A percentile compares a stretch with the other conserved stretches of the same genome.
Conservation (phyloP, 1,284 basidiomycete species). For the Trichosporon asahii region DNA sequence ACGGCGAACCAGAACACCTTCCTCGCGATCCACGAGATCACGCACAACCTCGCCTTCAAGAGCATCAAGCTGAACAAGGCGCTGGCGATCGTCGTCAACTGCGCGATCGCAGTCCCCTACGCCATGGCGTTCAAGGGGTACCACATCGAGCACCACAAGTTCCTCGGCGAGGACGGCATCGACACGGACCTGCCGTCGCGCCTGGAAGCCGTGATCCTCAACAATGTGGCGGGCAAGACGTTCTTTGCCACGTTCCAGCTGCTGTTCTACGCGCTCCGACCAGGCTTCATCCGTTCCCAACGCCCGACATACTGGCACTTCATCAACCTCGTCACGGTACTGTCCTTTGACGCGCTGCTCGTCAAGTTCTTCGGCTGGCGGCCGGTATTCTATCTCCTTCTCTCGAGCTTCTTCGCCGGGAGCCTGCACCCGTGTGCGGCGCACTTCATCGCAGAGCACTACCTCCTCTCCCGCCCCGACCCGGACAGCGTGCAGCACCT, state of each 20-base stretch:
- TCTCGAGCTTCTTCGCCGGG: slow-evolving; percentile 90
- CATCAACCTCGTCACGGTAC: slow-evolving; percentile 68
- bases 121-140: slow-evolving; percentile 97
- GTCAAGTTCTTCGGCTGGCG: slow-evolving; percentile 61
- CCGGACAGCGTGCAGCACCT: slow-evolving; percentile 34
- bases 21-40: slow-evolving; percentile 96
- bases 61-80: slow-evolving; percentile 78
- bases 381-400: slow-evolving; percentile 77
- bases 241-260: slow-evolving; percentile 99
- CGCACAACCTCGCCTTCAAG: slow-evolving; percentile 92
- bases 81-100: slow-evolving; percentile 84
- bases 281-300: slow-evolving; percentile 87
- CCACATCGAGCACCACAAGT: slow-evolving; percentile 91
- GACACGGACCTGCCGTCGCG: slow-evolving; percentile 87
- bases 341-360: slow-evolving; percentile 69
- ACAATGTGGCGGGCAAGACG: slow-evolving; percentile 94
- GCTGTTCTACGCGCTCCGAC: slow-evolving; percentile 93
- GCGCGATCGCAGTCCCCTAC: slow-evolving; percentile 92
- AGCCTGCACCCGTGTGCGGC: slow-evolving; percentile 92
- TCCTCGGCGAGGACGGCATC: slow-evolving; percentile 85
- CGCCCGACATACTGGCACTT: slow-evolving; percentile 77
- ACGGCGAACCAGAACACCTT: slow-evolving; percentile 97
- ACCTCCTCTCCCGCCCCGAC: slow-evolving; percentile 67
- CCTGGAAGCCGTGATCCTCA: slow-evolving; percentile 77
- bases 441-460: slow-evolving; percentile 97